Base-by-base conservation (phyloP, 306 rosid genomes). In the Prunus dulcis region DNA sequence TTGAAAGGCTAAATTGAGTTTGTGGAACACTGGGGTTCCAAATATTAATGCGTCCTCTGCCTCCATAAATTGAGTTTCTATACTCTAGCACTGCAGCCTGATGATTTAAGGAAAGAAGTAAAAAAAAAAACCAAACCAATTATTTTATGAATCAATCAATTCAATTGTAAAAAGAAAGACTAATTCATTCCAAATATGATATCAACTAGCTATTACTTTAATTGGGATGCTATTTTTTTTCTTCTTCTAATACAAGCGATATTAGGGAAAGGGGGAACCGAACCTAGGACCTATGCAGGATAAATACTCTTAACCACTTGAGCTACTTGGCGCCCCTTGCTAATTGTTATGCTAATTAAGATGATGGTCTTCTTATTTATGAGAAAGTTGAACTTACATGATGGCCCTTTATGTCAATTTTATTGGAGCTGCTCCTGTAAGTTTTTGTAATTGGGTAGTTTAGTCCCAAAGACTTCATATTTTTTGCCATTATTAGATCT, bases 1-100 rank as follows among this genome's bases (percentile, higher is more conserved):
- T 12, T 52, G 77, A 75, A 74, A 47, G 3, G 67, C 78, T 79
- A 50, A 83, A 71, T 50, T 79, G 83, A 55, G 65, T 47, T 2
- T 23, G 52, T 12, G 30, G 32, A 9, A 69, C 69, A 74, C 13
- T 51, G 7, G 74, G 80, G 15, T 78, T 74, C 86, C 80, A 78
- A 9, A 64, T 9, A 30, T 74, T 78, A 28, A 69, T 53, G 12
- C 67, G 58, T 15, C n/a, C 67, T 67, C 49, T 68, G 12, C 76
- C 73, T n/a, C 82, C 80, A 41, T 13, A 55, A 19, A 34, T 34
- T 34, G 14, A 18, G 69, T 4, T 1, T 32, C 10, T 2, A 22
- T 4, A 60, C 25, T 17, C 70, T 2, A 83, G 65, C 34, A 71
- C 43, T 60, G 78, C 83, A 69, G 41, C 79, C 83, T 74, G 43